phyloP scores from a whole-genome alignment of 2,329 filamentous ascomycete species.

The Fusarium buharicum region DNA sequence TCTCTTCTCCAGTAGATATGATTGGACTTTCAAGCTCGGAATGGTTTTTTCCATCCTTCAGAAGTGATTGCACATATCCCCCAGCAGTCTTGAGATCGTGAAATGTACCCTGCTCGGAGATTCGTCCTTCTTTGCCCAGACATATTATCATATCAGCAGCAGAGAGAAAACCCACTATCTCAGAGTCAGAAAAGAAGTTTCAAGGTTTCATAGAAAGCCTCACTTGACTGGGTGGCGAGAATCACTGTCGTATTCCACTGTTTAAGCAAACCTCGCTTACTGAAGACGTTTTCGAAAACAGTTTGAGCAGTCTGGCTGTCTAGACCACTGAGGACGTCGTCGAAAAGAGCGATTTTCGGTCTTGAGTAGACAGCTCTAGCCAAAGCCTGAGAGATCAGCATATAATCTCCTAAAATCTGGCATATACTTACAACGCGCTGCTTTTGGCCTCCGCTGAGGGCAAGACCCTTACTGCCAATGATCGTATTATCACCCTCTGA shows the following conservation, averaged over 20 bases:
- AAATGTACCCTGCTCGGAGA: constrained; percentile 51
- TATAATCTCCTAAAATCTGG: background rate
- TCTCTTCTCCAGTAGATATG: background rate
- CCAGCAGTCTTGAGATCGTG: constrained; percentile 9
- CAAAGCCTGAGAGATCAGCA: constrained; percentile 45
- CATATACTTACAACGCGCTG: constrained; percentile 51
- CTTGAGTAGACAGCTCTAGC: constrained; percentile 53
- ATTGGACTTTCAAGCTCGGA: too few species aligned
- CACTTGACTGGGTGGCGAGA: constrained; percentile 51
- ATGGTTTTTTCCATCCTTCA: background rate
- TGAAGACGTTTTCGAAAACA: constrained; percentile 48
- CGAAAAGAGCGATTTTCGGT: constrained; percentile 48
- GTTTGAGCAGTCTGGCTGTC: constrained; percentile 49
- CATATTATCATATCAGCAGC: constrained; percentile 40
- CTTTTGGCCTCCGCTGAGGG: constrained; percentile 60
- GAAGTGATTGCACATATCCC: constrained; percentile 22
- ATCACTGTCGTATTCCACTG: constrained; percentile 50
- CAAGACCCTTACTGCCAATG: constrained; percentile 58
- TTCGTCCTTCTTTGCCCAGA: constrained; percentile 23
- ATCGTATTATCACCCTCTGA: constrained; percentile 52
- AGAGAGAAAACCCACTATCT: constrained; percentile 47
- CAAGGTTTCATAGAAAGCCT: background rate
- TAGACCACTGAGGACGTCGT: constrained; percentile 54
- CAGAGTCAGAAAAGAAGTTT: background rate
- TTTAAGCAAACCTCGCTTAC: constrained; percentile 43